Base-by-base conservation (phyloP, 2,329 filamentous ascomycete genomes). In the Ceratocystis destructans region DNA sequence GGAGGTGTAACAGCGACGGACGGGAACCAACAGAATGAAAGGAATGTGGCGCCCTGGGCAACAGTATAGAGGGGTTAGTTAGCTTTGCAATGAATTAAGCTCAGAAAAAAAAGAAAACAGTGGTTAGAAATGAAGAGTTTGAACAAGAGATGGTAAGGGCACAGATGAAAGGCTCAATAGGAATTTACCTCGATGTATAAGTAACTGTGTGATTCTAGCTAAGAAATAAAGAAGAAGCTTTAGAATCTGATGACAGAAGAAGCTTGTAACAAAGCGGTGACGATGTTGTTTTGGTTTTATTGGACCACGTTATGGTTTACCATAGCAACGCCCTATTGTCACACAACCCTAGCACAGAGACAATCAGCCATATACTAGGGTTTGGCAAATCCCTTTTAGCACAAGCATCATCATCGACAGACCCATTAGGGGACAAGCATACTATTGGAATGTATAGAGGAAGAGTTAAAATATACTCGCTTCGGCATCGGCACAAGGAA, bases 281-380 rank as follows among this genome's bases (percentile, higher is more conserved):
- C 45, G 28, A 50, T 50, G 45, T 33, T 63, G 17, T 50, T 50
- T 31, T 25, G 33, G 59, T 10, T 33, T 59, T 37, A 59, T 28
- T 53, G 22, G 48, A 53, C 48, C 22, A 22, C 22, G 22, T 2
- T 41, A 25, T 63, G 37, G n/a, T 44, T 55, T 64, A 64, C 62
- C 62, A 64, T 55, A n/a, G 62, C 62, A 64, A 64, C 62, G 61
- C 37, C 37, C 12, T 45, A 6, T 15, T 31, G 41, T 3, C 15
- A 12, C n/a, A 46, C 4, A 48, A 48, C 55, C 55, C 55, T 46
- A 46, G 20, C 45, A 1, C 8, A 22, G 37, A n/a, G 12, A 62
- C 59, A 25, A 1, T 12, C 5, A 1, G n/a, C 15, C 8, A 1
- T 1, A 6, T 20, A 3, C 3, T 59, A 59, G 55, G 55, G 55